These are phyloP conservation scores for Botrytis sinoallii DNA, from an alignment of 2,329 filamentous ascomycete genomes.

Conservation along the genomic window DNA sequence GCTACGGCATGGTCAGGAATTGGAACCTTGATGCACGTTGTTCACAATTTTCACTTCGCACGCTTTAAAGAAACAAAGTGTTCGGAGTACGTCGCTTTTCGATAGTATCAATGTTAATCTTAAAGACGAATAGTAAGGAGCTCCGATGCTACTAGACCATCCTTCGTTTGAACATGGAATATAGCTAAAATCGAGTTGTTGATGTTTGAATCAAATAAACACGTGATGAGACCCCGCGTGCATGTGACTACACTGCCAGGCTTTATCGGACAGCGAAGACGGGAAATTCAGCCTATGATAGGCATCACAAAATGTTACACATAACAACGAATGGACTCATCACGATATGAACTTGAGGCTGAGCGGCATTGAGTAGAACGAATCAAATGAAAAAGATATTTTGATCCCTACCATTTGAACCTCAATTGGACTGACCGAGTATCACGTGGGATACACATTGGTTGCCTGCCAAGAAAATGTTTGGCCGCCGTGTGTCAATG, in stretches of 20 bases:
- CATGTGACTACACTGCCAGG: background rate
- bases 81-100: background rate
- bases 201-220: background rate
- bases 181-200: background rate
- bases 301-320: background rate
- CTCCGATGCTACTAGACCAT: too few species aligned
- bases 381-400: slow-evolving; percentile 10
- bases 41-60: background rate
- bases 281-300: background rate
- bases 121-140: background rate
- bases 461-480: slow-evolving; percentile 11
- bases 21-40: background rate
- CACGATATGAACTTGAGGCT: slow-evolving; percentile 12
- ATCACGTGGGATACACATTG: slow-evolving; percentile 3
- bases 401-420: slow-evolving; percentile 8
- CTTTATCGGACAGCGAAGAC: background rate
- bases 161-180: background rate
- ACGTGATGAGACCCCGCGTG: background rate
- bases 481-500: background rate
- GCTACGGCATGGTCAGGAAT: background rate
- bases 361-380: background rate
- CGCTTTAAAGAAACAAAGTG: background rate
- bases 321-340: slow-evolving; percentile 3
- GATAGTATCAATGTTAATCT: background rate
- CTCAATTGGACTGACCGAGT: slow-evolving; percentile 5